A percentile compares a stretch with the other conserved stretches of the same genome.
Conservation (phyloP, 2,329 filamentous ascomycete species). For the Knufia petricola region DNA sequence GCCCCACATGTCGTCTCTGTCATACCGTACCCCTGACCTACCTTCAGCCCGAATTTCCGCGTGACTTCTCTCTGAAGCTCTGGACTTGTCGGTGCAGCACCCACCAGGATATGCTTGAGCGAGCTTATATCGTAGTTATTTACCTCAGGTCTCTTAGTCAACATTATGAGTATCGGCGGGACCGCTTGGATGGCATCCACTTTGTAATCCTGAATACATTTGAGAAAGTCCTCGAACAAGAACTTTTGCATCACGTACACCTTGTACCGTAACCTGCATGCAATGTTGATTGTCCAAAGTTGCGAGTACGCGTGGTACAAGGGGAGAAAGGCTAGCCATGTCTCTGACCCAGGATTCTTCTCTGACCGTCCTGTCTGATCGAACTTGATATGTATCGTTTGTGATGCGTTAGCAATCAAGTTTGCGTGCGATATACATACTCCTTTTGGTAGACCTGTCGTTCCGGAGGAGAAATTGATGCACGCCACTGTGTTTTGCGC, state of each 20-base stretch:
- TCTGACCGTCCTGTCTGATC: slow-evolving; percentile 26
- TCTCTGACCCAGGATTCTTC: slow-evolving; percentile 25
- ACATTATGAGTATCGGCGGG: slow-evolving; percentile 50
- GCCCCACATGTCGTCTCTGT: slow-evolving; percentile 43
- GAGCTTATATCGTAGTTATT: slow-evolving; percentile 49
- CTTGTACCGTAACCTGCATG: slow-evolving; percentile 50
- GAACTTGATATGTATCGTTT: slow-evolving; percentile 46
- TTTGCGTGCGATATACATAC: slow-evolving; percentile 43
- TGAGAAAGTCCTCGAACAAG: slow-evolving; percentile 47
- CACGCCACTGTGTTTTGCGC: slow-evolving; percentile 40
- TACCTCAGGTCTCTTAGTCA: slow-evolving; percentile 48
- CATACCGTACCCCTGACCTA: slow-evolving; percentile 47
- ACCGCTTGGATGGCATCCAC: slow-evolving; percentile 50
- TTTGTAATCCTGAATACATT: slow-evolving; percentile 40
- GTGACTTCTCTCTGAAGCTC: slow-evolving; percentile 45
- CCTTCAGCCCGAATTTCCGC: slow-evolving; percentile 41
- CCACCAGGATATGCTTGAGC: slow-evolving; percentile 40
- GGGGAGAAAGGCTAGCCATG: slow-evolving; percentile 39
- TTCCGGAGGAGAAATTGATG: slow-evolving; percentile 45
- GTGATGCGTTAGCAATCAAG: slow-evolving; percentile 46
- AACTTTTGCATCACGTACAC: slow-evolving; percentile 57
- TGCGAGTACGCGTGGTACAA: slow-evolving; percentile 40
- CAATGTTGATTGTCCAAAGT: slow-evolving; percentile 46
- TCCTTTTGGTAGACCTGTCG: slow-evolving; percentile 44
- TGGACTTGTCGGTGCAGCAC: slow-evolving; percentile 49